phyloP scores from a whole-genome alignment of 139 green algal genomes.

The Chlorella ohadii region DNA sequence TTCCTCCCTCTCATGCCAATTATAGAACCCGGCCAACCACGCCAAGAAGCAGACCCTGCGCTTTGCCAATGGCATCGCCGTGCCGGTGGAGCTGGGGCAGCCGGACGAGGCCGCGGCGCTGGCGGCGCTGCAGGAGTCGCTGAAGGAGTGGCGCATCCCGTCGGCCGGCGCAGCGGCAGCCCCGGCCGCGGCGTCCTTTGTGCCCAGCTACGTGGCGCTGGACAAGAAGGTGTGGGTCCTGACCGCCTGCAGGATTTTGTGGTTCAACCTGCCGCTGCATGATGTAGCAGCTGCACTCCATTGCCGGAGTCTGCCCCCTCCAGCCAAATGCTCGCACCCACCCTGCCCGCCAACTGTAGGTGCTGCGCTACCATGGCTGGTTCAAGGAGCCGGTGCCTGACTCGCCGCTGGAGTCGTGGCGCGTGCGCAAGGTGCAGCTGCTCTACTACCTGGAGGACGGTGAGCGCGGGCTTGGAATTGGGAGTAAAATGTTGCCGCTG shows the following conservation, averaged over 20 bases:
- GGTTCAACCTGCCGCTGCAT: too few species aligned
- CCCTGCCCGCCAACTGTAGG: conserved; percentile 72
- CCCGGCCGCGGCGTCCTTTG: conserved; percentile 5
- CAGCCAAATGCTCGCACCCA: too few species aligned
- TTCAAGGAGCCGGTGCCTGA: conserved; percentile 90
- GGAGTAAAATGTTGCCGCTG: too few species aligned
- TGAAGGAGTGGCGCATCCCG: conserved; percentile 3
- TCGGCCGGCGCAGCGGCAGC: not conserved
- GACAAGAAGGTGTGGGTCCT: conserved; percentile 76
- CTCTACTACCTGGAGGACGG: conserved; percentile 38
- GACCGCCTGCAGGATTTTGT: too few species aligned
- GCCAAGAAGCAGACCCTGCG: conserved; percentile 72
- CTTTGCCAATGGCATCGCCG: conserved; percentile 78
- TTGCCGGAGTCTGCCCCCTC: too few species aligned
- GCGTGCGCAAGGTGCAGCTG: conserved; percentile 84
- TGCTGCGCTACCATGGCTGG: conserved; percentile 93
- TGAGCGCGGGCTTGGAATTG: too few species aligned
- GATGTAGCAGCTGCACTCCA: too few species aligned
- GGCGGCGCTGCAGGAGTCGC: conserved; percentile 1
- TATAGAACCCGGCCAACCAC: conserved; percentile 54
- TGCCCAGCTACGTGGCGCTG: conserved; percentile 81
- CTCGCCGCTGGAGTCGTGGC: conserved; percentile 78
- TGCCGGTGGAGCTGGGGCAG: conserved; percentile 42
- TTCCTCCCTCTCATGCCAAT: not conserved
- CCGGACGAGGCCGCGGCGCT: not conserved